Base-by-base conservation (phyloP, 2,329 filamentous ascomycete genomes). In the Dactylellina drechsleri region DNA sequence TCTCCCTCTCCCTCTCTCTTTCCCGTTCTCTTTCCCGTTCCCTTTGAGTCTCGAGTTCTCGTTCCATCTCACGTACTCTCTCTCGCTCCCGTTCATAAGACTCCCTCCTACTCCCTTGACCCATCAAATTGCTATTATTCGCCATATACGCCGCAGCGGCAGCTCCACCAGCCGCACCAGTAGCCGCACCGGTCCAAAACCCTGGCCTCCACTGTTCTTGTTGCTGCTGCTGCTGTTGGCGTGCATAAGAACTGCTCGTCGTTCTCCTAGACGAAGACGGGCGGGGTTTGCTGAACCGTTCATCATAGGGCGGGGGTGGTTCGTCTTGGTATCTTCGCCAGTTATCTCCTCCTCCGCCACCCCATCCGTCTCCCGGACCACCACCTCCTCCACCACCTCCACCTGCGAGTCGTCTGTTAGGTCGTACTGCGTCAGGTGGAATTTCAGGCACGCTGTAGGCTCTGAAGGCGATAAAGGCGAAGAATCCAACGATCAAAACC, bases 101-200 rank as follows among this genome's bases (percentile, higher is more conserved):
- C n/a, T 57, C 45, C 56, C 53, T 59, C 41, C 67, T 40, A 16
- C 18, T n/a, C 50, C 59, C 45, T 45, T 57, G 56, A 59, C 67
- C 43, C 56, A 15, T 31, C 40, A n/a, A 2, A 15, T 36, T 43
- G 16, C 18, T 20, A 28, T 64, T 74, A 64, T 74, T 74, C 47
- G 49, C 41, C 43, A 74, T 7, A 47, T 74, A 74, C 5, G 49
- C 50, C 15, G 60, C 65, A 1, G 57, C 57, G 18, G 72, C 65
- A 2, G 72, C 72, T 2, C 72, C 72, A 8, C 65, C 61, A 28
- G 72, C 65, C 0, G 72, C 72, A 5, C 72, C 72, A 3, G 72
- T 66, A n/a, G 72, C 72, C 0, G 72, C 72, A 7, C 72, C 72
- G 6, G 72, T 65, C 72, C 72, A 76, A 50, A 76, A 76, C n/a